These are phyloP conservation scores for Orobanche coerulescens DNA, from an alignment of 257 asterid genomes.

Conservation along the genomic window DNA sequence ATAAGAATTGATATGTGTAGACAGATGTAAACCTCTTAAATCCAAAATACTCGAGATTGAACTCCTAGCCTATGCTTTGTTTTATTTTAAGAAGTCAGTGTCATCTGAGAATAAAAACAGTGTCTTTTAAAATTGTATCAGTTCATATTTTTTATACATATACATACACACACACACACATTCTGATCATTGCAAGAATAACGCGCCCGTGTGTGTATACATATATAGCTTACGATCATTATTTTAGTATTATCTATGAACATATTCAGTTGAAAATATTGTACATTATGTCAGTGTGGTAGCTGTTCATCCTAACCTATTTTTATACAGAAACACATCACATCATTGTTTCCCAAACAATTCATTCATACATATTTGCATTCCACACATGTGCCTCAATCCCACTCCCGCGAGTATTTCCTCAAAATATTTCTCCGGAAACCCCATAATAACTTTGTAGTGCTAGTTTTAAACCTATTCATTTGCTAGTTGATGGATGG, in stretches of 20 bases:
- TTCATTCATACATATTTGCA: background rate
- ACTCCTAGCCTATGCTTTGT: background rate
- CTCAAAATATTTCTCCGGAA: background rate
- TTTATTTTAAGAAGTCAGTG: background rate
- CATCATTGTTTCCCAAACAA: background rate
- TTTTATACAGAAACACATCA: background rate
- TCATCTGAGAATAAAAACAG: background rate
- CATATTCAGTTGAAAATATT: background rate
- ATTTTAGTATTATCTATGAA: background rate
- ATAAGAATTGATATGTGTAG: background rate
- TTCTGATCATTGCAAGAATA: no score
- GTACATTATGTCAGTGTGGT: background rate
- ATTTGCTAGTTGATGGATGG: conserved; percentile 8
- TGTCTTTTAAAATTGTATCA: no score
- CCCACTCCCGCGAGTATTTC: background rate
- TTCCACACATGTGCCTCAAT: background rate
- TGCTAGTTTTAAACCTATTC: background rate
- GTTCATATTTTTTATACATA: no score
- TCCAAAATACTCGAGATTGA: no score
- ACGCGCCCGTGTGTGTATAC: background rate
- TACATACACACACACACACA: no score
- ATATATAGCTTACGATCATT: background rate
- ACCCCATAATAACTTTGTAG: background rate
- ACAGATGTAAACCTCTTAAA: background rate
- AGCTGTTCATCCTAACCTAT: background rate